A percentile compares a stretch with the other conserved stretches of the same genome.
These are phyloP conservation scores for Aspergillus baeticus DNA, from an alignment of 495 filamentous ascomycete genomes.

Conservation along the genomic window DNA sequence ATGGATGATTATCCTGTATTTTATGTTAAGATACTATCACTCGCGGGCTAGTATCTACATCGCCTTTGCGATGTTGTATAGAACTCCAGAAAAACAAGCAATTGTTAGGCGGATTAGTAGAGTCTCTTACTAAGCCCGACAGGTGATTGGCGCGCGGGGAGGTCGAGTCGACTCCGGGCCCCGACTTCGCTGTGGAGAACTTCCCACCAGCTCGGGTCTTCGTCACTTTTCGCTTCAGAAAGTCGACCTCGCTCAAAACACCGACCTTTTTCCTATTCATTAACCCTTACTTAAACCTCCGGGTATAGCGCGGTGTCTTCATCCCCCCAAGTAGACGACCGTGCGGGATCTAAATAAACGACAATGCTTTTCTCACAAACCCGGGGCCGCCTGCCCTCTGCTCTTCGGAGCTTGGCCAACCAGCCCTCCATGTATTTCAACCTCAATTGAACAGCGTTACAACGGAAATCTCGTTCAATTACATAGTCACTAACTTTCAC, in stretches of 20 bases:
- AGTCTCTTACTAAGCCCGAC: constrained; percentile 21
- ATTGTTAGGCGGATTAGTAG: neutral
- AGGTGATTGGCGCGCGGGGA: constrained; percentile 31
- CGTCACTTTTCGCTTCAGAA: constrained; percentile 17
- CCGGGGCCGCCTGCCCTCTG: constrained; percentile 41
- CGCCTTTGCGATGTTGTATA: constrained; percentile 4
- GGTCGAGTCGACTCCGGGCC: constrained; percentile 26
- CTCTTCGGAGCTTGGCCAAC: constrained; percentile 37
- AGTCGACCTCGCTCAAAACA: constrained; percentile 13
- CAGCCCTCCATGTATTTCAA: constrained; percentile 20
- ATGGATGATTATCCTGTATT: neutral
- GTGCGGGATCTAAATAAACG: neutral
- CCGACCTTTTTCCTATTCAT: neutral
- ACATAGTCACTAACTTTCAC: constrained; percentile 11
- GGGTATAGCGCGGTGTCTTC: neutral
- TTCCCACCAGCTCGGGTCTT: neutral
- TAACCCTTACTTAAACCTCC: neutral
- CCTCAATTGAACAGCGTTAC: neutral
- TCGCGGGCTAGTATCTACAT: too few species aligned
- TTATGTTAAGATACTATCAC: neutral
- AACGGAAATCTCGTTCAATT: neutral
- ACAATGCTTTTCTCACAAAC: constrained; percentile 44
- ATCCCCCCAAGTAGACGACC: neutral
- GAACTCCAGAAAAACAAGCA: neutral
- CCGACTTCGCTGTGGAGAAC: constrained; percentile 26